Evolutionary conservation across 257 asterid species (phyloP).

Genomic region (Solanum gandarillasii): DNA sequence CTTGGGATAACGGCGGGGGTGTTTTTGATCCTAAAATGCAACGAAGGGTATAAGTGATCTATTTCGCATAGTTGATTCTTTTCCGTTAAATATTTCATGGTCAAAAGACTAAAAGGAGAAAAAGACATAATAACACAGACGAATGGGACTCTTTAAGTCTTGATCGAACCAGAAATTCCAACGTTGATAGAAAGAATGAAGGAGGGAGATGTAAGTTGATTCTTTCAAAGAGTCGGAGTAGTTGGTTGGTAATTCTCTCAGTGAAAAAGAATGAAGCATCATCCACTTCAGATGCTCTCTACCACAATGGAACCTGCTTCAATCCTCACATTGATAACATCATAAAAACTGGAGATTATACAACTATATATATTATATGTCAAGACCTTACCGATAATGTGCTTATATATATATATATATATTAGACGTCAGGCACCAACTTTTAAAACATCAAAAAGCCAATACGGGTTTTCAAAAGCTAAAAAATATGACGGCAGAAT

Average conservation of each 20-base stretch:
- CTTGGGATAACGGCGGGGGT: too few relatives aligned
- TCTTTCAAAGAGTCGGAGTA: not conserved
- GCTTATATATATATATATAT: not conserved
- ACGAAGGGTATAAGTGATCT: too few relatives aligned
- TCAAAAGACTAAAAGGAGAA: not conserved
- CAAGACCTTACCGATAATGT: not conserved
- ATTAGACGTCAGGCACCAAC: not conserved
- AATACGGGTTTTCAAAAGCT: not conserved
- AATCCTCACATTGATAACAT: not conserved
- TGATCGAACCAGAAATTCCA: not conserved
- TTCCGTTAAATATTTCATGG: not conserved
- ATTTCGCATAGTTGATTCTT: too few relatives aligned
- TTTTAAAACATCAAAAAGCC: not conserved
- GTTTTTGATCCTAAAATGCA: too few relatives aligned
- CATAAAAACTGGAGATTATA: not conserved
- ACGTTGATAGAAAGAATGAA: not conserved
- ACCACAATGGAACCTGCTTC: not conserved
- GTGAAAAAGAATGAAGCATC: not conserved
- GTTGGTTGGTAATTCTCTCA: not conserved
- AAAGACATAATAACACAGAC: not conserved
- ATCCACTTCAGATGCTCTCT: not conserved
- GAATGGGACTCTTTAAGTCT: not conserved
- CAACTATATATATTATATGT: not conserved
- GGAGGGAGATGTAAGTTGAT: not conserved
- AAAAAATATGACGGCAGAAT: constrained; percentile 5